Evolutionary conservation across 2,329 filamentous ascomycete species (phyloP).

Genomic region (Epichloe festucae): DNA sequence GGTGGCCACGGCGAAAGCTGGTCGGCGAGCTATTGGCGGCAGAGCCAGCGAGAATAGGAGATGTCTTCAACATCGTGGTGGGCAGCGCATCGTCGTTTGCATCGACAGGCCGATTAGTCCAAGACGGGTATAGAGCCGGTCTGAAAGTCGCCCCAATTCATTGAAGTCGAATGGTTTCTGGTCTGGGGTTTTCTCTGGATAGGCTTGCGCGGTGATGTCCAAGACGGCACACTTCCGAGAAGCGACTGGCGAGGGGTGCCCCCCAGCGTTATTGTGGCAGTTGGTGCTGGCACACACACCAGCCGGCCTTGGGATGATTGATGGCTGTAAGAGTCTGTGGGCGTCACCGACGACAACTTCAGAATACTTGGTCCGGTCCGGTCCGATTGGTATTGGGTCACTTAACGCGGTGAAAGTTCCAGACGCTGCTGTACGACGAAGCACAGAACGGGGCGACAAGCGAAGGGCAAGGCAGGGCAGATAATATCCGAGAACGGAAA

Average conservation of each 20-base stretch:
- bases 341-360: too few species aligned
- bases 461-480: background rate
- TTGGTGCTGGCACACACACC: background rate
- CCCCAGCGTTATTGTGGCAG: background rate
- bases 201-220: background rate
- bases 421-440: background rate
- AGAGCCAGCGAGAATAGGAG: conserved; percentile 33
- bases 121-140: background rate
- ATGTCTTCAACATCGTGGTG: conserved; percentile 49
- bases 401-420: background rate
- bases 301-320: background rate
- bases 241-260: background rate
- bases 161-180: background rate
- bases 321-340: background rate
- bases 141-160: conserved; percentile 1
- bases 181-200: background rate
- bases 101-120: background rate
- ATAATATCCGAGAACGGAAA: background rate
- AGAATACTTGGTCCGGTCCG: background rate
- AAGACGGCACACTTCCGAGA: background rate
- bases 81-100: conserved; percentile 31
- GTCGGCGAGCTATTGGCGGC: conserved; percentile 40
- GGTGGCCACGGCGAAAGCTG: conserved; percentile 25
- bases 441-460: background rate
- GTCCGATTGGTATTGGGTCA: background rate